Evolutionary conservation across 2,329 filamentous ascomycete genomes (phyloP).

Genomic region (Pseudocercospora ulei): DNA sequence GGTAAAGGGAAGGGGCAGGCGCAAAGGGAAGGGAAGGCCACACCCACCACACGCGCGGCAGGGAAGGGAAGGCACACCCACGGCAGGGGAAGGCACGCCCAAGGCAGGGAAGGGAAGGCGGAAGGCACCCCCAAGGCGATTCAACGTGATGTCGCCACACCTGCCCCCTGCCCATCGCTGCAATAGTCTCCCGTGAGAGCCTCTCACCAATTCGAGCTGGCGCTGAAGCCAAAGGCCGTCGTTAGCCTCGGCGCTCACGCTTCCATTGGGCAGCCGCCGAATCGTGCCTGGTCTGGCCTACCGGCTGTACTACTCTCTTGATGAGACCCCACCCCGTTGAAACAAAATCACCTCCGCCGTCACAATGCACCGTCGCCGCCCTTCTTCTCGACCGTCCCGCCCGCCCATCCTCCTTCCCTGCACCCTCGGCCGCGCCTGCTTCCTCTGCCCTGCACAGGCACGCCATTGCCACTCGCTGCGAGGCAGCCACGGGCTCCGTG

Average conservation of each 20-base stretch:
- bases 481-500: constrained; percentile 9
- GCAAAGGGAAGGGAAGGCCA: too few relatives aligned
- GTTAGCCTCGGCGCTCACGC: background rate
- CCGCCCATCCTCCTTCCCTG: background rate
- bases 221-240: constrained; percentile 4
- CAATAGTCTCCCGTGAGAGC: background rate
- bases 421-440: background rate
- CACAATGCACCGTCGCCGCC: constrained; percentile 4
- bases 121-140: too few relatives aligned
- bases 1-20: too few relatives aligned
- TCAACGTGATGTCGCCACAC: background rate
- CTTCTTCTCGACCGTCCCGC: background rate
- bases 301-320: constrained; percentile 5
- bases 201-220: constrained; percentile 5
- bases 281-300: constrained; percentile 2
- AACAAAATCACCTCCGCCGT: constrained; percentile 3
- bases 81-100: too few relatives aligned
- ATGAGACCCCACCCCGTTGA: constrained; percentile 9
- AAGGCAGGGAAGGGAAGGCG: too few relatives aligned
- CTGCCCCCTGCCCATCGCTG: background rate
- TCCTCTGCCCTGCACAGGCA: constrained; percentile 2
- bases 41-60: too few relatives aligned
- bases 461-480: constrained; percentile 11
- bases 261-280: constrained; percentile 2
- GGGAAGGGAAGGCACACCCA: too few relatives aligned